Base-by-base conservation (phyloP, 2,329 filamentous ascomycete genomes). In the Cryphonectria naterciae region DNA sequence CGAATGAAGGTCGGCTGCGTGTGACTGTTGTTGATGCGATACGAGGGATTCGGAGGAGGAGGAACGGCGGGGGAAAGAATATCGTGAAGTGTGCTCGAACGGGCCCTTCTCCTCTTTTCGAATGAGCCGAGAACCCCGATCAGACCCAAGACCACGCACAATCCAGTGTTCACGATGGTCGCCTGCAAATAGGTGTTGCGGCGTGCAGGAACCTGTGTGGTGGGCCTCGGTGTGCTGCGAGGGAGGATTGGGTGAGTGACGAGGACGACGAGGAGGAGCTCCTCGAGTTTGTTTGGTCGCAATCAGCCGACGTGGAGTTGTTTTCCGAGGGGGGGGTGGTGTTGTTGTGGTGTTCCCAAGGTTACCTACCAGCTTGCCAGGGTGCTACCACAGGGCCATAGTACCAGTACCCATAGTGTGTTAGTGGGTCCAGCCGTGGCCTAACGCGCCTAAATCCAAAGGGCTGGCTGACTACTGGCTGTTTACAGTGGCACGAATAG, bases 241-340 rank as follows among this genome's bases (percentile, higher is more conserved):
- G 35, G 54, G 46, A 28, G 39, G 49, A 37, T 60, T 37, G 32
- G 41, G 67, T 28, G 28, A 52, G 67, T 28, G 28, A 52, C 25
- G 41, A 62, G 56, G 58, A 35, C 49, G 52, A 58, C 19, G 39
- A 54, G 15, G 39, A 61, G 39, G 56, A 58, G 65, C 65, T 54
- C 43, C 58, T 61, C 58, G 58, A 61, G 58, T 61, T 61, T 61
- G 58, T 61, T 61, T 61, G 32, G 58, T 61, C 22, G 58, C 35
- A 61, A n/a, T 25, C 35, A 39, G 58, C 35, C 22, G 35, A 58
- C 54, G 54, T 58, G 54, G 54, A 58, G 25, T 32, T 58, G 54
- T 49, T 49, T 49, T 49, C 17, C 17, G 52, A n/a, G n/a, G 25
- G 52, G 52, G 52, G n/a, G 49, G 2, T n/a, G 43, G 15, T 17